phyloP scores from a whole-genome alignment of 2,329 filamentous ascomycete genomes.

The Stagonosporopsis cucurbitacearum region DNA sequence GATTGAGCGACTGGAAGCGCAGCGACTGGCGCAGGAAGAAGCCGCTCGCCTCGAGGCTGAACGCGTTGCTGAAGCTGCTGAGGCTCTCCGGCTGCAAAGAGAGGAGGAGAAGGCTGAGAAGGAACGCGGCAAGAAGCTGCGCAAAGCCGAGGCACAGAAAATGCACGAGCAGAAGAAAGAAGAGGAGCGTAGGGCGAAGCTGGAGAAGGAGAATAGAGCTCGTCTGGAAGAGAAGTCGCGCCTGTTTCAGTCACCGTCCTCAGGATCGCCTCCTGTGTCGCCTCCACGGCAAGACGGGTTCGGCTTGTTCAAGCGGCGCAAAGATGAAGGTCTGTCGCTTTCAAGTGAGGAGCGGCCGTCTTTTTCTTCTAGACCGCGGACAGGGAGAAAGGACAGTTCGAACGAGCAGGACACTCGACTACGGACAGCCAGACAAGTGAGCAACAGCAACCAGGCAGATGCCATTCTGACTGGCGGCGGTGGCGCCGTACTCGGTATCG shows the following conservation, averaged over 20 bases:
- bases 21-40: conserved; percentile 39
- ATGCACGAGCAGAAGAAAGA: conserved; percentile 38
- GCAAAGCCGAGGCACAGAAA: conserved; percentile 38
- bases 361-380: conserved; percentile 17
- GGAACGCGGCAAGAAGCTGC: conserved; percentile 42
- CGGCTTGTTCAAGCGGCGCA: conserved; percentile 44
- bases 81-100: conserved; percentile 36
- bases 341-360: conserved; percentile 26
- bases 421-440: conserved; percentile 32
- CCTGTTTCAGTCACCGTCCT: conserved; percentile 27
- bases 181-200: conserved; percentile 33
- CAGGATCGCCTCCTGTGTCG: conserved; percentile 38
- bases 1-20: conserved; percentile 34
- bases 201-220: conserved; percentile 35
- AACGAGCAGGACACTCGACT: conserved; percentile 11
- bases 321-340: conserved; percentile 36
- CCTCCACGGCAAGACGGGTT: conserved; percentile 42
- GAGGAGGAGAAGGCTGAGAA: conserved; percentile 42
- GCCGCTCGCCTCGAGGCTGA: conserved; percentile 36
- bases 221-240: conserved; percentile 34
- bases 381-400: conserved; percentile 33
- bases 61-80: conserved; percentile 38
- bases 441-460: conserved; percentile 32
- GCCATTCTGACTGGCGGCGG: conserved; percentile 54
- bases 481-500: conserved; percentile 63